These are phyloP conservation scores for Cystofilobasidium macerans DNA, from an alignment of 768 basidiomycete species.

Conservation along the genomic window DNA sequence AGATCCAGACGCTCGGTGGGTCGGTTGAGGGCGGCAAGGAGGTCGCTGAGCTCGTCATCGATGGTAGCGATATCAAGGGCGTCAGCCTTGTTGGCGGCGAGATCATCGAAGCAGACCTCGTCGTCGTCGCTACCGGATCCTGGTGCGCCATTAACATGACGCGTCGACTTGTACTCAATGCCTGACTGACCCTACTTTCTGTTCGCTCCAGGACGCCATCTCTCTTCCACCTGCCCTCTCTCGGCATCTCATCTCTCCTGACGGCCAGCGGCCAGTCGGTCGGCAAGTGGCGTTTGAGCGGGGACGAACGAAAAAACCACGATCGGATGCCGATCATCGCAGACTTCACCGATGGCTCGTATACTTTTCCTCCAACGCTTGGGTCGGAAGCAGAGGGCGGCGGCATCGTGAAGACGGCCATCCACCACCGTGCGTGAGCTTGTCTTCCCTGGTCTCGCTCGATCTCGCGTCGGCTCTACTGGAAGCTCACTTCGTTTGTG, in stretches of 20 bases:
- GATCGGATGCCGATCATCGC: not conserved
- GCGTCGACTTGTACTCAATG: too few relatives aligned
- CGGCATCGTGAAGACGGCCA: constrained; percentile 59
- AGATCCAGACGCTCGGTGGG: constrained; percentile 51
- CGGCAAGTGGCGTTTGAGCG: constrained; percentile 58
- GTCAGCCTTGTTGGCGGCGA: constrained; percentile 54
- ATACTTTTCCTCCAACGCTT: constrained; percentile 54
- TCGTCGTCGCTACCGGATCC: constrained; percentile 59
- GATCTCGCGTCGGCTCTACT: not conserved
- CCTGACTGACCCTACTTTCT: not conserved
- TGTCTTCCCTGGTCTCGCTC: not conserved
- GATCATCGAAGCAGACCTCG: constrained; percentile 18
- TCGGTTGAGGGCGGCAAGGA: constrained; percentile 50
- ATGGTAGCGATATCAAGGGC: constrained; percentile 42
- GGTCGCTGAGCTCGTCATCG: constrained; percentile 44
- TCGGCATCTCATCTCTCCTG: not conserved
- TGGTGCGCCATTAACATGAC: constrained; percentile 44
- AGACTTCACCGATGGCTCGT: constrained; percentile 65
- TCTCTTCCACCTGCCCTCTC: not conserved
- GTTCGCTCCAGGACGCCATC: constrained; percentile 14
- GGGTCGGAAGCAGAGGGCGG: constrained; percentile 21
- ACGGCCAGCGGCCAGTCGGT: constrained; percentile 49
- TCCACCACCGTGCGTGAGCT: constrained; percentile 44
- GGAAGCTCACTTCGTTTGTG: not conserved
- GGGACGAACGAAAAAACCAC: constrained; percentile 49